phyloP scores from a whole-genome alignment of 2,329 filamentous ascomycete genomes.

The Aspergillus candidus region DNA sequence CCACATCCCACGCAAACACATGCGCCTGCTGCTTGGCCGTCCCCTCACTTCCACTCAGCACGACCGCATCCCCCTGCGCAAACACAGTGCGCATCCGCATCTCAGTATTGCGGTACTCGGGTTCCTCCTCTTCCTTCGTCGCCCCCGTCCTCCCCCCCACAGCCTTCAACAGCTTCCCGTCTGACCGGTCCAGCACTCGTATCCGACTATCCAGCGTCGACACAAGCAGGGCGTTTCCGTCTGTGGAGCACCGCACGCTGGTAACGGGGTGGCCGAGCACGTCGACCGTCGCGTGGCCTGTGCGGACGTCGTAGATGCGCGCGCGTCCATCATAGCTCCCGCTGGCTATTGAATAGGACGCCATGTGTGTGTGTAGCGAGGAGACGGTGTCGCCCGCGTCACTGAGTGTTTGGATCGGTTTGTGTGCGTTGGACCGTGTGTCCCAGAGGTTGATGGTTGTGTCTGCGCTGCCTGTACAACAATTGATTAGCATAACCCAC shows the following conservation, averaged over 20 bases:
- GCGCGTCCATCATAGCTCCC: slow-evolving; percentile 82
- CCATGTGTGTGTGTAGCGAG: slow-evolving; percentile 33
- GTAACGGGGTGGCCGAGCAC: slow-evolving; percentile 65
- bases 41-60: slow-evolving; percentile 72
- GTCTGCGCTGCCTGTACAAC: slow-evolving; percentile 36
- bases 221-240: slow-evolving; percentile 68
- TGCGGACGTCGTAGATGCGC: slow-evolving; percentile 74
- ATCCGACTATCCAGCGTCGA: slow-evolving; percentile 70
- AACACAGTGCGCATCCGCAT: slow-evolving; percentile 70
- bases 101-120: slow-evolving; percentile 55
- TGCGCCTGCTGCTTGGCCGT: slow-evolving; percentile 19
- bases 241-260: slow-evolving; percentile 62
- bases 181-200: slow-evolving; percentile 71
- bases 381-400: slow-evolving; percentile 40
- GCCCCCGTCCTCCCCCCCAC: slow-evolving; percentile 43
- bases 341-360: slow-evolving; percentile 52
- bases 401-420: slow-evolving; percentile 38
- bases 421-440: slow-evolving; percentile 34
- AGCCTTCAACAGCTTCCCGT: slow-evolving; percentile 69
- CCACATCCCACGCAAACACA: slow-evolving; percentile 68
- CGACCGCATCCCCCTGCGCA: slow-evolving; percentile 68
- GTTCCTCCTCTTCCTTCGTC: slow-evolving; percentile 5
- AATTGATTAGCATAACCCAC: slow-evolving; percentile 1
- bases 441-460: slow-evolving; percentile 41
- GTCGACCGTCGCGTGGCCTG: slow-evolving; percentile 65